phyloP scores from a whole-genome alignment of 129 eudicot genomes.

The Centrapalus pauciflorus region DNA sequence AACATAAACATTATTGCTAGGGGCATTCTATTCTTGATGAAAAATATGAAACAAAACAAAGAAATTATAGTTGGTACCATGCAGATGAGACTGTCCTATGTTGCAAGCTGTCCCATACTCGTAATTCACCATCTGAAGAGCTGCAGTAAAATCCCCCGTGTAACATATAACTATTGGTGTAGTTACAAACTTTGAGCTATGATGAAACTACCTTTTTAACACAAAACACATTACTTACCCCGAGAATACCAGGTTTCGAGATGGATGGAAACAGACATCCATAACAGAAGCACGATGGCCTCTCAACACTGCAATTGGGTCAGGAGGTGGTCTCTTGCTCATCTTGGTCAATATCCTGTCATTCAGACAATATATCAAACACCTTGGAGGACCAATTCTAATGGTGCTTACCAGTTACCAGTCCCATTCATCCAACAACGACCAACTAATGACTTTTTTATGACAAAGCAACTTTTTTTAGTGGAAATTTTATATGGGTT shows the following conservation, averaged over 20 bases:
- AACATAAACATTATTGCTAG: neutral
- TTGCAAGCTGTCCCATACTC: slow-evolving; percentile 64
- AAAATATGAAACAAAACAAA: neutral
- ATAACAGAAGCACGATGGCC: slow-evolving; percentile 75
- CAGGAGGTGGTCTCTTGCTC: slow-evolving; percentile 82
- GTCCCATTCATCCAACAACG: neutral
- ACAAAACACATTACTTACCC: slow-evolving; percentile 29
- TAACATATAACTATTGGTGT: neutral
- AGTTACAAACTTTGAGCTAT: neutral
- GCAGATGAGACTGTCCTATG: slow-evolving; percentile 59
- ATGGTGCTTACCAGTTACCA: neutral
- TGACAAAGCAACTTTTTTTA: neutral
- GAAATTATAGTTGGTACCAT: slow-evolving; percentile 29
- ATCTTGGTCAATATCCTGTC: slow-evolving; percentile 20
- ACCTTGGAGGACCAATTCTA: neutral
- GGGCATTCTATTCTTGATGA: neutral
- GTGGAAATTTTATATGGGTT: neutral
- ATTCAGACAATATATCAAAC: neutral
- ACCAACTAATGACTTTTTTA: neutral
- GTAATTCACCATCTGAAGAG: slow-evolving; percentile 59
- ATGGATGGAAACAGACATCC: slow-evolving; percentile 56
- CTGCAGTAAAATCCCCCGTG: slow-evolving; percentile 22
- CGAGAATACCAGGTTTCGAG: slow-evolving; percentile 37
- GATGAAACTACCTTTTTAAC: neutral
- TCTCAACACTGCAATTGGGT: slow-evolving; percentile 64